Percentiles rank a stretch among this genome's conserved stretches.
Evolutionary conservation across 371 early-diverging fungal genomes (phyloP).

Genomic region (Saksenaea vasiformis): DNA sequence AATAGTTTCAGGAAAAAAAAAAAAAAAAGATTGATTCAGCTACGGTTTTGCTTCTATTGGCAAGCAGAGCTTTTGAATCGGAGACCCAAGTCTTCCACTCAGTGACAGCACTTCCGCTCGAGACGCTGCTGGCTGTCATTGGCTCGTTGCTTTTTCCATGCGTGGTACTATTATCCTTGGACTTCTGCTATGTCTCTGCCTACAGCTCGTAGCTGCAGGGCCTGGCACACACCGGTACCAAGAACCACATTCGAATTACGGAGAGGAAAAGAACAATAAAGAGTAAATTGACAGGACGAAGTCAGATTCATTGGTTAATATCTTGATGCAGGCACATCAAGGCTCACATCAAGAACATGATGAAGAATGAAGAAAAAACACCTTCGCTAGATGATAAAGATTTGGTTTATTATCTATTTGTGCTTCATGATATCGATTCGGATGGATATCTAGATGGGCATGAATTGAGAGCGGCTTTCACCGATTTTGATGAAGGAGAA

Average conservation of each 20-base stretch:
- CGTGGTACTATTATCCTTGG: not conserved
- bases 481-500: constrained; percentile 38
- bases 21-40: too few species aligned
- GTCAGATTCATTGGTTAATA: not conserved
- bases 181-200: not conserved
- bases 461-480: constrained; percentile 67
- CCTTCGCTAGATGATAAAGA: constrained; percentile 43
- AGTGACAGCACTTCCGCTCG: too few species aligned
- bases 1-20: too few species aligned
- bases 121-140: too few species aligned
- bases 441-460: constrained; percentile 73
- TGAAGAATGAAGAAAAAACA: constrained; percentile 18
- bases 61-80: too few species aligned
- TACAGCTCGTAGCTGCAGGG: constrained; percentile 13
- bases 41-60: too few species aligned
- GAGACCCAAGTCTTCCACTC: too few species aligned
- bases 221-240: constrained; percentile 25
- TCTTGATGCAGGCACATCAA: constrained; percentile 29
- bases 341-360: constrained; percentile 38
- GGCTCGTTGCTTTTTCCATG: not conserved
- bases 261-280: constrained; percentile 28
- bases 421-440: constrained; percentile 65
- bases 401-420: constrained; percentile 57
- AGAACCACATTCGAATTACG: constrained; percentile 35
- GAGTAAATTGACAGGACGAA: constrained; percentile 16